A percentile compares a stretch with the other conserved stretches of the same genome.
These are phyloP conservation scores for Trichoderma hamatum DNA, from an alignment of 2,329 filamentous ascomycete species.

Conservation along the genomic window DNA sequence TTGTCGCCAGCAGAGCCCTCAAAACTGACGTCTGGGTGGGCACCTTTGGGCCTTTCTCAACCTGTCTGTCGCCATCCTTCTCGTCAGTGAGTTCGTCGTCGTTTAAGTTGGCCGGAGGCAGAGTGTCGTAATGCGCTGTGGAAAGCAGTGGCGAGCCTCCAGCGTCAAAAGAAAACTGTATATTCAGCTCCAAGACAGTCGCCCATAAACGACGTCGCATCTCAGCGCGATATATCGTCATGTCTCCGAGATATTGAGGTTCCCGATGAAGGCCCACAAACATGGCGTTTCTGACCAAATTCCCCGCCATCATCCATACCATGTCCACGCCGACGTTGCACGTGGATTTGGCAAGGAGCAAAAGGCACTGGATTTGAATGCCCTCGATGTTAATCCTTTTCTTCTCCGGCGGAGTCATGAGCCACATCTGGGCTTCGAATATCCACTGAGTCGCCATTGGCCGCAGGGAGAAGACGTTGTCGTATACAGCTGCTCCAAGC, in stretches of 20 bases:
- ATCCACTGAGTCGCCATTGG: conserved; percentile 53
- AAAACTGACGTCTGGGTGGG: conserved; percentile 54
- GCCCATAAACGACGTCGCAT: conserved; percentile 61
- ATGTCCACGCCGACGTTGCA: conserved; percentile 54
- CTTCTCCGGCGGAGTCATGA: conserved; percentile 52
- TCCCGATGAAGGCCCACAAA: conserved; percentile 63
- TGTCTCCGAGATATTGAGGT: conserved; percentile 52
- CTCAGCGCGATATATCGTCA: conserved; percentile 54
- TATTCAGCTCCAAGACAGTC: conserved; percentile 57
- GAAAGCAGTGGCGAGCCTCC: conserved; percentile 55
- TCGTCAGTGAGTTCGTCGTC: conserved; percentile 54
- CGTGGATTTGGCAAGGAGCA: conserved; percentile 53
- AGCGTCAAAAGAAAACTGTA: conserved; percentile 55
- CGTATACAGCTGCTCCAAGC: conserved; percentile 53
- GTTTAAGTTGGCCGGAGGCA: conserved; percentile 53
- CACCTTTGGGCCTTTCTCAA: conserved; percentile 23
- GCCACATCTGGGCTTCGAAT: conserved; percentile 56
- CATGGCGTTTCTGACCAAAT: conserved; percentile 57
- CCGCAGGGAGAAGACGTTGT: conserved; percentile 49
- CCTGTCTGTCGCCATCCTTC: conserved; percentile 33
- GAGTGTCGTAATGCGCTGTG: conserved; percentile 53
- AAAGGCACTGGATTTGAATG: conserved; percentile 57
- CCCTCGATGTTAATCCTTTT: conserved; percentile 51
- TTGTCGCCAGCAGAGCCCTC: conserved; percentile 49
- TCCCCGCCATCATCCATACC: conserved; percentile 55